These are phyloP conservation scores for Termitomyces sp. DNA, from an alignment of 768 basidiomycete genomes.

Conservation along the genomic window DNA sequence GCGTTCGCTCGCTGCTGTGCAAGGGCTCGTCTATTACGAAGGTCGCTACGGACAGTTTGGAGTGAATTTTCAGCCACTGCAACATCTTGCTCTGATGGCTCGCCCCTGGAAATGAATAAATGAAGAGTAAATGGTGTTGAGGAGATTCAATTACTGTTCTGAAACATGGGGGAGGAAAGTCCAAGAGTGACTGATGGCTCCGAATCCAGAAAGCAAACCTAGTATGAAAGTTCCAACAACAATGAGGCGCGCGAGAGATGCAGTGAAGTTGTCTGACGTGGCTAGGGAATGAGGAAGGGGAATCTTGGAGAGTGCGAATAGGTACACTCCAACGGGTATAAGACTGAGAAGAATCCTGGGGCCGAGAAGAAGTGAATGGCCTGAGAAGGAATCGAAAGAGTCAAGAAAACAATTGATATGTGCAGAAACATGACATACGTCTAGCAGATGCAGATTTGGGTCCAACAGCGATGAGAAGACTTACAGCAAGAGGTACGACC, in stretches of 20 bases:
- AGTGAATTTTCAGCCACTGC: constrained; percentile 55
- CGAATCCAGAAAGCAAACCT: constrained; percentile 79
- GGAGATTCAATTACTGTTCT: constrained; percentile 17
- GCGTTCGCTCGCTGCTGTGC: constrained; percentile 24
- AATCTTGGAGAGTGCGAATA: constrained; percentile 61
- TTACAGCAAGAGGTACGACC: constrained; percentile 61
- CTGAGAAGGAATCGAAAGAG: not conserved
- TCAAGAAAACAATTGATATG: not conserved
- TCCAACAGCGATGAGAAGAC: constrained; percentile 51
- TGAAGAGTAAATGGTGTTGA: not conserved
- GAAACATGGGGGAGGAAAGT: constrained; percentile 45
- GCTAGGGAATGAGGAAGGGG: constrained; percentile 57
- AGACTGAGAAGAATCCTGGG: constrained; percentile 39
- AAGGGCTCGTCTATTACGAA: constrained; percentile 36
- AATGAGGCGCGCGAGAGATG: constrained; percentile 59
- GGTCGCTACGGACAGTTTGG: constrained; percentile 56
- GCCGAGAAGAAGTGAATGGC: constrained; percentile 20
- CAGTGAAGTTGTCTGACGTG: constrained; percentile 38
- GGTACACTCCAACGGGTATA: constrained; percentile 49
- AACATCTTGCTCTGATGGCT: constrained; percentile 51
- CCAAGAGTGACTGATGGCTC: constrained; percentile 70
- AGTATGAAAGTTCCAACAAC: constrained; percentile 77
- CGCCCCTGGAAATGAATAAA: constrained; percentile 19
- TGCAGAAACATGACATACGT: constrained; percentile 15
- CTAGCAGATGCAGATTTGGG: constrained; percentile 17